Base-by-base conservation (phyloP, 768 basidiomycete species). In the Tylopilus vinaceipallidus region DNA sequence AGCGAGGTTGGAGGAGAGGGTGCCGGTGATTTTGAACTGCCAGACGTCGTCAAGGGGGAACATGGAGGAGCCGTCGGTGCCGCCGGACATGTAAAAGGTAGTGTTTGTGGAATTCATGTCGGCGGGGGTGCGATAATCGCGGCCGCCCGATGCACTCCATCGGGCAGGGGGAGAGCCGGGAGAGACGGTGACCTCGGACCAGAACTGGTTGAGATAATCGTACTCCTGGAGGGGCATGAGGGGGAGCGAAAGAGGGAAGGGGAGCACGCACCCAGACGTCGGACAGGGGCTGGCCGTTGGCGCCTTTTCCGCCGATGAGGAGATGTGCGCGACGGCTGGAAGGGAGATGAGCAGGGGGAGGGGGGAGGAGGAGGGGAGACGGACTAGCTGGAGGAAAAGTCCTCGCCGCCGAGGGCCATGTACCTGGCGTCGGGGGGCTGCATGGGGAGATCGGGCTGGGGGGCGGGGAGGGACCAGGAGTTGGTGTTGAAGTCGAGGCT, bases 331-430 rank as follows among this genome's bases (percentile, higher is more conserved):
- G 78, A 34, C 90, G 88, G 63, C 88, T 90, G 54, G 32, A 54
- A 34, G 51, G 33, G 46, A n/a, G 34, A 39, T 66, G 48, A 52
- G 65, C 32, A 35, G 6, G 16, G 47, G 45, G 52, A 53, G 44
- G 60, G 49, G 56, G 50, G 30, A 37, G 36, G 50, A 39, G 30
- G 29, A 16, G 0, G 39, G 43, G 24, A 24, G 34, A 78, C 87
- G 57, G 49, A 88, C 88, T 91, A 87, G 85, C 84, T 91, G 11
- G 88, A 86, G 38, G 88, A 89, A 54, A 78, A 79, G 71, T 91
- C 90, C 19, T 73, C 69, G 6, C 86, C 90, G 36, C 78, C 71
- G 34, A 89, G 60, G 24, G 84, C 81, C 34, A 78, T 77, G 66
- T 80, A 84, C 62, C 87, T 76, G 24, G 85, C 75, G 13, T 85